Conservation (phyloP, 495 filamentous ascomycete species). For the Penicillium longicatenatum region DNA sequence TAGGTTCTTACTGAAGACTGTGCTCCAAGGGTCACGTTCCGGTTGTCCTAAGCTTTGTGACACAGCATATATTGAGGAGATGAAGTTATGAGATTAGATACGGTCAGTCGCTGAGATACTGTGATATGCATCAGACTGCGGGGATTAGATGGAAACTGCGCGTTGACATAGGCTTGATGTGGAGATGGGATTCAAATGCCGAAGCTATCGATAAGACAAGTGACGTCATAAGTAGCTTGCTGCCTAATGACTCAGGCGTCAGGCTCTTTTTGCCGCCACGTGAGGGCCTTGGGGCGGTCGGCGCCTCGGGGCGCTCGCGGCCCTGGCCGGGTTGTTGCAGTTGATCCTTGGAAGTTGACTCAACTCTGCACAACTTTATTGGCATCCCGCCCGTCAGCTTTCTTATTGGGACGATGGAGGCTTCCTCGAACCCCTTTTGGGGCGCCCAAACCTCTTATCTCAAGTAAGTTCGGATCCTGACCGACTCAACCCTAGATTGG, state of each 20-base stretch:
- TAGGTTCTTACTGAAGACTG: background rate
- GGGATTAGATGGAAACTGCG: too few relatives aligned
- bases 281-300: background rate
- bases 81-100: too few relatives aligned
- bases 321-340: background rate
- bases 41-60: too few relatives aligned
- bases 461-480: slow-evolving; percentile 24
- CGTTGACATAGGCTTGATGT: too few relatives aligned
- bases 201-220: background rate
- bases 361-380: slow-evolving; percentile 1
- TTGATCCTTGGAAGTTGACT: background rate
- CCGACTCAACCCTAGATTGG: background rate
- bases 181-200: background rate
- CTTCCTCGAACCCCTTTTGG: slow-evolving; percentile 25
- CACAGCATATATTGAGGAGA: too few relatives aligned
- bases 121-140: too few relatives aligned
- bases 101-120: too few relatives aligned
- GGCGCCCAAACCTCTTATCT: slow-evolving; percentile 34
- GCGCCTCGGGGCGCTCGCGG: background rate
- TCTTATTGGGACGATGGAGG: background rate
- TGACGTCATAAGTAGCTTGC: background rate
- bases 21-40: too few relatives aligned
- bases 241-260: background rate
- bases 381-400: background rate
- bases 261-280: background rate